Evolutionary conservation across 2,329 filamentous ascomycete genomes (phyloP).

Genomic region (Ilyonectria sp.): DNA sequence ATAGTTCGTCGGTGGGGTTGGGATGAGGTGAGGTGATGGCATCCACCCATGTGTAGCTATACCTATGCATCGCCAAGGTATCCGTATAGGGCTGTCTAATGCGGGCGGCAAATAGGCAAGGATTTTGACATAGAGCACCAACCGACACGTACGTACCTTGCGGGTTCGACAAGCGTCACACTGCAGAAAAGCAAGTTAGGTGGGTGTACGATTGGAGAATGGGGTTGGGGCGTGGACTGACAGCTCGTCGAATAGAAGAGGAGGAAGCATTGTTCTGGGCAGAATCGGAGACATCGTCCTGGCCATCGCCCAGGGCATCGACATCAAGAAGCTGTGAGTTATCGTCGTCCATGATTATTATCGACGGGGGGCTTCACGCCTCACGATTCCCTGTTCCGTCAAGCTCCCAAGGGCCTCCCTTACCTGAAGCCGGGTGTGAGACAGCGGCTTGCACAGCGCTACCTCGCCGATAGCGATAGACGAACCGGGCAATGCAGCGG

Average conservation of each 20-base stretch:
- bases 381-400: background rate
- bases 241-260: conserved; percentile 44
- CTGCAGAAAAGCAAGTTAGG: conserved; percentile 41
- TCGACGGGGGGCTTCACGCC: background rate
- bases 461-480: conserved; percentile 10
- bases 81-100: background rate
- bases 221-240: conserved; percentile 34
- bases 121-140: background rate
- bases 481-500: conserved; percentile 14
- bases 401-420: background rate
- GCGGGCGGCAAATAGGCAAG: background rate
- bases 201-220: conserved; percentile 1
- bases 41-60: background rate
- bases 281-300: conserved; percentile 43
- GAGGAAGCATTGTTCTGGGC: conserved; percentile 39
- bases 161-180: conserved; percentile 53
- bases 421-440: too few relatives aligned
- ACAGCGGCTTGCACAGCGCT: background rate
- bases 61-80: background rate
- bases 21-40: background rate
- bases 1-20: background rate
- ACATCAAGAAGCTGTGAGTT: conserved; percentile 31
- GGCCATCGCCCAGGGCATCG: conserved; percentile 35
- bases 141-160: conserved; percentile 47
- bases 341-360: conserved; percentile 38